Evolutionary conservation across 2,329 filamentous ascomycete species (phyloP).

Genomic region (Alternaria hordeiaustralica): DNA sequence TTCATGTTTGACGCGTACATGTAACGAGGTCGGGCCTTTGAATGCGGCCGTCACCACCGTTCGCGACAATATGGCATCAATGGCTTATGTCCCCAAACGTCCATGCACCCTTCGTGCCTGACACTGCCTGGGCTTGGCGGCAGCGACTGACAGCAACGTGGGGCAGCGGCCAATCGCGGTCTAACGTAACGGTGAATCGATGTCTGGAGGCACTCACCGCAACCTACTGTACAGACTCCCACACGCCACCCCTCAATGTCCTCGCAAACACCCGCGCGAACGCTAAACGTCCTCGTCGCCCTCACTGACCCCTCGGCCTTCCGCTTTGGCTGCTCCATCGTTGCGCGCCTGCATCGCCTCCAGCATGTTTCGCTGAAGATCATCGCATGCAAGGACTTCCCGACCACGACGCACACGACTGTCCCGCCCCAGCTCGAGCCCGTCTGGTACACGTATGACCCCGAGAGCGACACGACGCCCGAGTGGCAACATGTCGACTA

Average conservation of each 20-base stretch:
- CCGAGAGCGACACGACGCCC: constrained; percentile 22
- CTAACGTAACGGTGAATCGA: constrained; percentile 18
- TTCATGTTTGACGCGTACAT: neutral
- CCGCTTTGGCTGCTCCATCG: constrained; percentile 69
- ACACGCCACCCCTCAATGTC: constrained; percentile 23
- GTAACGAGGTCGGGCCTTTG: neutral
- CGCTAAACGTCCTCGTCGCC: constrained; percentile 64
- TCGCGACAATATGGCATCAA: neutral
- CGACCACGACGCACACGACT: constrained; percentile 27
- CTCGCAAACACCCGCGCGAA: constrained; percentile 28
- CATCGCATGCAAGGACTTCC: constrained; percentile 38
- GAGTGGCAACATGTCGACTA: constrained; percentile 35
- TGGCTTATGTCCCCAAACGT: neutral
- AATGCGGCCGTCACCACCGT: neutral
- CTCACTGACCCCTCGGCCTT: constrained; percentile 70
- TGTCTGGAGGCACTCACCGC: constrained; percentile 1
- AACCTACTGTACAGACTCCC: constrained; percentile 10
- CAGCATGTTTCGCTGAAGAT: constrained; percentile 63
- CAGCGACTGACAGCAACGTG: constrained; percentile 2
- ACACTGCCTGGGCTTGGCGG: neutral
- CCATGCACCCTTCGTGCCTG: neutral
- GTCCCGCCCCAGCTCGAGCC: constrained; percentile 36
- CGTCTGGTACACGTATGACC: constrained; percentile 39
- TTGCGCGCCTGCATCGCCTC: constrained; percentile 71
- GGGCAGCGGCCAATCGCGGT: constrained; percentile 31